phyloP scores from a whole-genome alignment of 75 land plant genomes.

The Pinus albicaulis region DNA sequence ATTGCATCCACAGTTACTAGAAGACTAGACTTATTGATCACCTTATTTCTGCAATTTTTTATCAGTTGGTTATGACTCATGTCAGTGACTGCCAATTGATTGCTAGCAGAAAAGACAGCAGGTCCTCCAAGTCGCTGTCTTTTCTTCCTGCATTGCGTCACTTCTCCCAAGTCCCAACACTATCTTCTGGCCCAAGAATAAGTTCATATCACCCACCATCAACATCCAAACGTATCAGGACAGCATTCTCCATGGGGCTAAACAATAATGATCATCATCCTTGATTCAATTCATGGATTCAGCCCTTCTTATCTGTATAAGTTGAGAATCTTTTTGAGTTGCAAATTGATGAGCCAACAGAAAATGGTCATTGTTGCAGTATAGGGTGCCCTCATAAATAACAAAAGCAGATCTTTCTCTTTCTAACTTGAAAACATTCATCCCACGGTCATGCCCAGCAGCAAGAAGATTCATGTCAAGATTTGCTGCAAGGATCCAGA shows the following conservation, averaged over 20 bases:
- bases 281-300: slow-evolving; percentile 60
- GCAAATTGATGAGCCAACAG: slow-evolving; percentile 42
- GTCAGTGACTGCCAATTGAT: slow-evolving; percentile 65
- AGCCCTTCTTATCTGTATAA: slow-evolving; percentile 47
- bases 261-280: slow-evolving; percentile 56
- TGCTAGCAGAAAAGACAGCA: slow-evolving; percentile 64
- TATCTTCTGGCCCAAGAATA: slow-evolving; percentile 47
- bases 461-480: slow-evolving; percentile 69
- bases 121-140: slow-evolving; percentile 58
- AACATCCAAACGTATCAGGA: slow-evolving; percentile 63
- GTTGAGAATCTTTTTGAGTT: slow-evolving; percentile 30
- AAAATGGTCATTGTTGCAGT: slow-evolving; percentile 45
- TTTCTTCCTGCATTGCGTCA: slow-evolving; percentile 56
- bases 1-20: slow-evolving; percentile 36
- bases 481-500: slow-evolving; percentile 52
- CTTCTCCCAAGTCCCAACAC: slow-evolving; percentile 51
- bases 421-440: slow-evolving; percentile 53
- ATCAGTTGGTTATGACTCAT: slow-evolving; percentile 57
- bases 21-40: slow-evolving; percentile 24
- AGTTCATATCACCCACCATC: slow-evolving; percentile 79
- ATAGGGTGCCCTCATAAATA: slow-evolving; percentile 31
- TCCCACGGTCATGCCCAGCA: slow-evolving; percentile 78
- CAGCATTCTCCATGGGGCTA: slow-evolving; percentile 76
- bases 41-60: slow-evolving; percentile 52
- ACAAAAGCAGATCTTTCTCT: slow-evolving; percentile 50